Evolutionary conservation across 768 basidiomycete species (phyloP).

Genomic region (Lactarius quietus): DNA sequence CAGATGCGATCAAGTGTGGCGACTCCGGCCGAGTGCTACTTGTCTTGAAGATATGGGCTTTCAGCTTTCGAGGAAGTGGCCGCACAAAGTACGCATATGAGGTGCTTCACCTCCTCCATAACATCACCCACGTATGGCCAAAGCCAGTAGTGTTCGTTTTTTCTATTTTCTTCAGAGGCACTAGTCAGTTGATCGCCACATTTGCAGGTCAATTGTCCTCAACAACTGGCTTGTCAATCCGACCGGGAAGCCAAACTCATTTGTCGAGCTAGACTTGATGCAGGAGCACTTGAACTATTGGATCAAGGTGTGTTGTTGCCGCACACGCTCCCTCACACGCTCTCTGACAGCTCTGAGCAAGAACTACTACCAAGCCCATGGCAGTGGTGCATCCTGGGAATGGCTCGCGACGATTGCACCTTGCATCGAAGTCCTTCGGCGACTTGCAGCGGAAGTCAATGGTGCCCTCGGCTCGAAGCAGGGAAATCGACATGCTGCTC

Average conservation of each 20-base stretch:
- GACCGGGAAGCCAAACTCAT: slow-evolving; percentile 18
- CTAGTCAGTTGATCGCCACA: background rate
- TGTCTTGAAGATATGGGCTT: slow-evolving; percentile 27
- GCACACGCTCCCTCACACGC: too few relatives aligned
- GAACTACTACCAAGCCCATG: slow-evolving; percentile 34
- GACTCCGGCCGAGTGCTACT: slow-evolving; percentile 28
- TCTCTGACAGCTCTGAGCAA: slow-evolving; percentile 6
- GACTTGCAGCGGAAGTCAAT: slow-evolving; percentile 26
- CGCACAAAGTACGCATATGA: slow-evolving; percentile 33
- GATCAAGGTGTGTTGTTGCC: slow-evolving; percentile 22
- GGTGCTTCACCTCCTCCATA: background rate
- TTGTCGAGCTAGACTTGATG: slow-evolving; percentile 33
- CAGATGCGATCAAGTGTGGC: too few relatives aligned
- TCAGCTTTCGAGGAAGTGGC: slow-evolving; percentile 30
- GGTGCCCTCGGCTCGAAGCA: slow-evolving; percentile 30
- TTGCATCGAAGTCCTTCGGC: too few relatives aligned
- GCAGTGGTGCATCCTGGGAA: slow-evolving; percentile 7
- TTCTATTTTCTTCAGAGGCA: background rate
- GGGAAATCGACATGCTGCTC: slow-evolving; percentile 33
- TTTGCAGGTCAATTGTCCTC: slow-evolving; percentile 29
- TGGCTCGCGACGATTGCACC: too few relatives aligned
- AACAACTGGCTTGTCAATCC: slow-evolving; percentile 35
- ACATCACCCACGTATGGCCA: slow-evolving; percentile 26
- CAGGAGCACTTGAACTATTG: slow-evolving; percentile 37
- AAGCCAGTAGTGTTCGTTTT: slow-evolving; percentile 13